Evolutionary conservation across 108 stramenopile species (phyloP), one percentile per base, ranked within the genome.

Genomic region (Epipyxis sp.): DNA sequence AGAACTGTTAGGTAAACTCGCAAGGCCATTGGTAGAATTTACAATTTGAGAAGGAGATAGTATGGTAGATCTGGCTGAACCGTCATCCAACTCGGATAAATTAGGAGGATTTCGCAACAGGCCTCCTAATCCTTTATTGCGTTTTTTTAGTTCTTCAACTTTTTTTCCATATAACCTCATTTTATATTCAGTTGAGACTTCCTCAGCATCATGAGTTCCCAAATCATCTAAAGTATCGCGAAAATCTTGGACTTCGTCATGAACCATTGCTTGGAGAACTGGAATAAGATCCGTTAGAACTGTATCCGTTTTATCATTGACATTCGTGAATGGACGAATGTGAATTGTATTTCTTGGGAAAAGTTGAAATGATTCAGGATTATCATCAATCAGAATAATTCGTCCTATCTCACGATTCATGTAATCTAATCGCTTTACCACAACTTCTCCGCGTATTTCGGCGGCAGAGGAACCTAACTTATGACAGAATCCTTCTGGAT

Each of bases 361-460:
- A 46, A 94, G 86, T 71, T 80, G 83, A 45, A 91, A 85, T 67
- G 93, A 90, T 29, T 84, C 87, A 32, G 90, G 87, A 84, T 97
- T 93, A 79, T 98, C 96, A 83, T 99, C 98, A 58, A 99, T 80
- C 10, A 93, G 89, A 44, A 99, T 81, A 76, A 97, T 90, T 6
- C 71, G 71, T 27, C 13, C 6, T 3, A 74, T 74, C n/a, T 74
- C 71, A 42, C 71, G 71, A 37, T 74, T 74, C 71, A 74, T 74
- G 25, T 27, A 39, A 25, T 74, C 71, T 6, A 74, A 25, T 3
- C 71, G 71, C 50, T 74, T 74, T 6, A 74, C 10, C 41, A 74
- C 42, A 6, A 43, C 25, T 10, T 6, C 34, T 3, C 71, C 71
- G 40, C 71, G 3, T 27, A 57, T 57, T 39, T 74, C 71, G 27